A percentile compares a stretch with the other conserved stretches of the same genome.
Evolutionary conservation across 306 rosid species (phyloP).

Genomic region (Dryas alaskensis): DNA sequence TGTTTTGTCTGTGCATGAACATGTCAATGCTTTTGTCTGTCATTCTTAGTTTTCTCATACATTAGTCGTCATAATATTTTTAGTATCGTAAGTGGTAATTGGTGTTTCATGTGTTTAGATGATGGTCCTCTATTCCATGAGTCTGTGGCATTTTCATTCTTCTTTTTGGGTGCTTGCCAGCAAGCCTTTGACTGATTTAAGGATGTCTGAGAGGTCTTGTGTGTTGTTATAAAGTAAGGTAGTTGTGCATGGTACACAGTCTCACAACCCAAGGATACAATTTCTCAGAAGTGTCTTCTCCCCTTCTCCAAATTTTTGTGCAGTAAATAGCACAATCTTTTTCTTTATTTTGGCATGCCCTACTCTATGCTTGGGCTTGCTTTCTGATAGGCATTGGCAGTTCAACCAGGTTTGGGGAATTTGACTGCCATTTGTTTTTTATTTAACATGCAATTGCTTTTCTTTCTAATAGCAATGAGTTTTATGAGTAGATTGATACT

Average conservation of each 20-base stretch:
- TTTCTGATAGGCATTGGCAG: background rate
- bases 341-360: conserved; percentile 6
- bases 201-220: background rate
- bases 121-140: background rate
- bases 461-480: too few species aligned
- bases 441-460: too few species aligned
- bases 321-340: background rate
- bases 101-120: background rate
- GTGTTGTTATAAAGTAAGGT: background rate
- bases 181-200: background rate
- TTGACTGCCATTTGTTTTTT: too few species aligned
- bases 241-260: background rate
- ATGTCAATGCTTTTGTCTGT: background rate
- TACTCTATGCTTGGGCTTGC: background rate
- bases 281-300: background rate
- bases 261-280: background rate
- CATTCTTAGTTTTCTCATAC: background rate
- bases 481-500: too few species aligned
- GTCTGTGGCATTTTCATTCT: background rate
- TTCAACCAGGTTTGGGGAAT: background rate
- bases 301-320: background rate
- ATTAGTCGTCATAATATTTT: too few species aligned
- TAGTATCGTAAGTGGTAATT: background rate
- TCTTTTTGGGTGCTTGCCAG: background rate
- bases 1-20: background rate